Evolutionary conservation across 2,329 filamentous ascomycete genomes (phyloP).

Genomic region (Phaeosphaeria sp.): DNA sequence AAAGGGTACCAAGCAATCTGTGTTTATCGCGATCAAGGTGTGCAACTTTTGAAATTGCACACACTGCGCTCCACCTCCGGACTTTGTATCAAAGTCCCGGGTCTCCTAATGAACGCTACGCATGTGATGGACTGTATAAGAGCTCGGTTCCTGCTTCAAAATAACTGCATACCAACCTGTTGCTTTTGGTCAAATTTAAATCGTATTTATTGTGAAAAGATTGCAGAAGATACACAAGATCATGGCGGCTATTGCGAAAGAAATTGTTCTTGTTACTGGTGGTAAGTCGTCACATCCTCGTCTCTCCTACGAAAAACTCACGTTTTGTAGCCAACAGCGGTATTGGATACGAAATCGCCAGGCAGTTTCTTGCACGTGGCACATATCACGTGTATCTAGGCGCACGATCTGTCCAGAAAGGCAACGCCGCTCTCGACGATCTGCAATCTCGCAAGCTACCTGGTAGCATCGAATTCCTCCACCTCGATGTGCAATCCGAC

Average conservation of each 20-base stretch:
- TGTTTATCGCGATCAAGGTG: neutral
- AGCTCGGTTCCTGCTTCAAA: neutral
- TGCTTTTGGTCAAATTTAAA: neutral
- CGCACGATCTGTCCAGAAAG: slow-evolving; percentile 27
- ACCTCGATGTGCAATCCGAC: slow-evolving; percentile 54
- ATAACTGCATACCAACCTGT: neutral
- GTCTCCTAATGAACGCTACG: neutral
- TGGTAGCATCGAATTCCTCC: slow-evolving; percentile 45
- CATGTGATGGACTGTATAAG: neutral
- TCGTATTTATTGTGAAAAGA: neutral
- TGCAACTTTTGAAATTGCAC: neutral
- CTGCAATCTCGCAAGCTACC: slow-evolving; percentile 34
- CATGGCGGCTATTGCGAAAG: slow-evolving; percentile 29
- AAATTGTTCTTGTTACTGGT: slow-evolving; percentile 46
- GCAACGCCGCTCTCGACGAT: slow-evolving; percentile 33
- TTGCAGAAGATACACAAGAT: neutral
- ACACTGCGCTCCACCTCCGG: neutral
- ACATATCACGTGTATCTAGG: slow-evolving; percentile 41
- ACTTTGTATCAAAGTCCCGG: neutral
- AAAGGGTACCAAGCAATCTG: no score
- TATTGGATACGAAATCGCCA: slow-evolving; percentile 57
- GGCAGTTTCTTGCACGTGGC: slow-evolving; percentile 45
- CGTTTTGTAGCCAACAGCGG: slow-evolving; percentile 51
- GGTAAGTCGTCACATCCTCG: slow-evolving; percentile 23
- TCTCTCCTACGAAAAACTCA: neutral